Evolutionary conservation across 108 stramenopile species (phyloP).

Genomic region (Fragilariopsis cylindrus): DNA sequence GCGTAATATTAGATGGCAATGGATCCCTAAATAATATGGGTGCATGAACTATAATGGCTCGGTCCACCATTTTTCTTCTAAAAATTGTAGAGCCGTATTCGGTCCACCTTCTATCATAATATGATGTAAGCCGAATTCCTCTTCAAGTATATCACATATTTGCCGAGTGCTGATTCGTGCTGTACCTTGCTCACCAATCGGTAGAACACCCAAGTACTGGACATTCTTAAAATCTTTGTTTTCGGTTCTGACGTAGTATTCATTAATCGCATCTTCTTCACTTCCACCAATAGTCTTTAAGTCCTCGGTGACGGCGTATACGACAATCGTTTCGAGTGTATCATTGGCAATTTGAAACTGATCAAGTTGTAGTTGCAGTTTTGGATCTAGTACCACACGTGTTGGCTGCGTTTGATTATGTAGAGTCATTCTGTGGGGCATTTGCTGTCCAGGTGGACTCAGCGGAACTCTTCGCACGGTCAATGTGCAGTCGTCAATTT

Average conservation of each 20-base stretch:
- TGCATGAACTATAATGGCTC: slow-evolving; percentile 69
- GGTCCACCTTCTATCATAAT: slow-evolving; percentile 89
- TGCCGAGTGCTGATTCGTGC: not conserved
- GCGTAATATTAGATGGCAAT: slow-evolving; percentile 47
- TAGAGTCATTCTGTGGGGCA: slow-evolving; percentile 1
- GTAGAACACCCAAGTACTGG: not conserved
- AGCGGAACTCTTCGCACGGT: slow-evolving; percentile 63
- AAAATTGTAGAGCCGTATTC: slow-evolving; percentile 59
- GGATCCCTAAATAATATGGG: slow-evolving; percentile 55
- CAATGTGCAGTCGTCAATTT: slow-evolving; percentile 71
- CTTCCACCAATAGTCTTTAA: not conserved
- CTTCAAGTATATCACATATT: slow-evolving; percentile 1
- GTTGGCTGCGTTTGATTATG: slow-evolving; percentile 44
- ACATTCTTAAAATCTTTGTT: slow-evolving; percentile 1
- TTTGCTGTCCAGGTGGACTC: slow-evolving; percentile 17
- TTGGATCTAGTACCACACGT: slow-evolving; percentile 75
- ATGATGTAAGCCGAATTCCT: slow-evolving; percentile 48
- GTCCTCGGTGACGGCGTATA: slow-evolving; percentile 33
- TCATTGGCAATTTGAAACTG: slow-evolving; percentile 60
- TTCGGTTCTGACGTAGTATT: not conserved
- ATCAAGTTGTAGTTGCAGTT: slow-evolving; percentile 35
- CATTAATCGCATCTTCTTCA: slow-evolving; percentile 5
- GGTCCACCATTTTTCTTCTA: slow-evolving; percentile 61
- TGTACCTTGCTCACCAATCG: not conserved
- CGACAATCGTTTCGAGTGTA: slow-evolving; percentile 55